A percentile compares a stretch with the other conserved stretches of the same genome.
Evolutionary conservation across 2,329 filamentous ascomycete species (phyloP).

Genomic region (Cladophialophora immunda): DNA sequence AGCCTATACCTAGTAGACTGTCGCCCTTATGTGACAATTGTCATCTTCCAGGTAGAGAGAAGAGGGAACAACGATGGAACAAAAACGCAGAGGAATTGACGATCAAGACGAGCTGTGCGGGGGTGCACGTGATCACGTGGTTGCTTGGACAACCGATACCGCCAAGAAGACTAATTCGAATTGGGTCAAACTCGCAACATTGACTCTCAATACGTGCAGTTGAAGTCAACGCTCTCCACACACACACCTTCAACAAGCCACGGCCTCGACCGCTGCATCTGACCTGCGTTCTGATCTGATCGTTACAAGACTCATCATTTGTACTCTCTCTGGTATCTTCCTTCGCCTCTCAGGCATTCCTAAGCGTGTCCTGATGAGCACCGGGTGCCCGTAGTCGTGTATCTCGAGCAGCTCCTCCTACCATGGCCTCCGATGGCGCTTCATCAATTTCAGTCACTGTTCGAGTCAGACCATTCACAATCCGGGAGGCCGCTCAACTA

Average conservation of each 20-base stretch:
- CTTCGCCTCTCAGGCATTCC: not conserved
- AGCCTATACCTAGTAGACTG: not conserved
- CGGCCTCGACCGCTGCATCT: slow-evolving; percentile 24
- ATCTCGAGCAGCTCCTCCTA: slow-evolving; percentile 21
- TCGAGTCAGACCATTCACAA: slow-evolving; percentile 74
- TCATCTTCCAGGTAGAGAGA: no score
- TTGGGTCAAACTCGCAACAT: slow-evolving; percentile 12
- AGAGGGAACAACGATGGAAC: slow-evolving; percentile 3
- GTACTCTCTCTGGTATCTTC: not conserved
- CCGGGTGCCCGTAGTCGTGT: slow-evolving; percentile 1
- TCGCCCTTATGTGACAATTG: no score
- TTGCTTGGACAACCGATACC: slow-evolving; percentile 11
- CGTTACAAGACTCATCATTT: slow-evolving; percentile 13
- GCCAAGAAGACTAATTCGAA: slow-evolving; percentile 8
- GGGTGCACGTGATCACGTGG: not conserved
- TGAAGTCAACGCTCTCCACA: slow-evolving; percentile 18
- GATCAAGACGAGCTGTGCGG: not conserved
- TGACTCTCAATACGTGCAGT: slow-evolving; percentile 1
- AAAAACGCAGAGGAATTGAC: not conserved
- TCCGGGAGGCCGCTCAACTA: slow-evolving; percentile 94
- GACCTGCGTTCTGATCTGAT: slow-evolving; percentile 7
- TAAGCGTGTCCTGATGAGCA: slow-evolving; percentile 24
- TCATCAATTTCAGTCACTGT: slow-evolving; percentile 63
- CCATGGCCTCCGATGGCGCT: slow-evolving; percentile 55
- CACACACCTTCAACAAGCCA: slow-evolving; percentile 22